Evolutionary conservation across 306 rosid species (phyloP).

Genomic region (Mimosa bimucronata): DNA sequence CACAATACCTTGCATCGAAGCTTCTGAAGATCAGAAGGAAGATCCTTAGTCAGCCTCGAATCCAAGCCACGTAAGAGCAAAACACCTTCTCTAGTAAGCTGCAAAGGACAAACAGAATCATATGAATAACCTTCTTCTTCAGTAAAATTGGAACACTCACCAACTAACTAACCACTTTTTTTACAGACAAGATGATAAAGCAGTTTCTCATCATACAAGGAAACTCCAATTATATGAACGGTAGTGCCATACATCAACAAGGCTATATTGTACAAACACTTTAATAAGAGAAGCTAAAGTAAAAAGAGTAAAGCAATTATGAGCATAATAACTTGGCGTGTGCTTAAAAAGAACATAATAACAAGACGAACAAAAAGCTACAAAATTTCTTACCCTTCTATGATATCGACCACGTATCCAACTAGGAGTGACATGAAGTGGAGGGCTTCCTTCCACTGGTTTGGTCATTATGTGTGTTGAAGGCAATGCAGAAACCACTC

Average conservation of each 20-base stretch:
- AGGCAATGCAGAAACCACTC: conserved; percentile 85
- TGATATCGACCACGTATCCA: conserved; percentile 88
- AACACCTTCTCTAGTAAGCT: conserved; percentile 94
- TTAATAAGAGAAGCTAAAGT: not conserved
- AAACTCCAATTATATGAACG: conserved; percentile 3
- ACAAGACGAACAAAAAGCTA: conserved; percentile 18
- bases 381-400: conserved; percentile 57
- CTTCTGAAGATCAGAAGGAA: conserved; percentile 97
- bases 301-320: conserved; percentile 8
- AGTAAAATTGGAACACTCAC: conserved; percentile 1
- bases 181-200: conserved; percentile 22
- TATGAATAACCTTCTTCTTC: not conserved
- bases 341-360: not conserved
- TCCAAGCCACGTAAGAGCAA: conserved; percentile 88
- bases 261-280: not conserved
- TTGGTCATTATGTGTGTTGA: conserved; percentile 83
- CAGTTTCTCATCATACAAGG: not conserved
- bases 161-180: not conserved
- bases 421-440: conserved; percentile 73
- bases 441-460: conserved; percentile 85
- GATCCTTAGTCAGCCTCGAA: conserved; percentile 88
- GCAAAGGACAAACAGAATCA: conserved; percentile 42
- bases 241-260: not conserved
- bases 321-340: conserved; percentile 10
- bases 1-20: conserved; percentile 89